These are phyloP conservation scores for Trichoderma koningii DNA, from an alignment of 2,329 filamentous ascomycete species.

Conservation along the genomic window DNA sequence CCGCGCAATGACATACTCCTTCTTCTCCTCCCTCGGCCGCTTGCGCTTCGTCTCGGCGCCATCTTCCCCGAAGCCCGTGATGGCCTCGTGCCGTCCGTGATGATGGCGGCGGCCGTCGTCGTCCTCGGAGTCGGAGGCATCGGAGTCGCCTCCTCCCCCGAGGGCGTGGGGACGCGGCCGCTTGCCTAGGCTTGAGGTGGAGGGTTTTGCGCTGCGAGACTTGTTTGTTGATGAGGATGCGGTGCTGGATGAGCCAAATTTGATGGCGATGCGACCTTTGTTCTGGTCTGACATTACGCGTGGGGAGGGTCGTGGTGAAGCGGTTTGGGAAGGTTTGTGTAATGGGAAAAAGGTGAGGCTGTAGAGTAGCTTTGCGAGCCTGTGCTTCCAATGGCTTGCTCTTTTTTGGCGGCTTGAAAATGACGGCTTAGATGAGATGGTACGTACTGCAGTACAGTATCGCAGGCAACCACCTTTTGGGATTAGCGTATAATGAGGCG, in stretches of 20 bases:
- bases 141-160: constrained; percentile 45
- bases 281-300: constrained; percentile 44
- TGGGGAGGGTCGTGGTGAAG: neutral
- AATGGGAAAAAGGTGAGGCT: neutral
- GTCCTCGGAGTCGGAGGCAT: constrained; percentile 44
- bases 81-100: constrained; percentile 46
- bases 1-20: constrained; percentile 57
- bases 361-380: neutral
- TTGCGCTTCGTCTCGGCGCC: constrained; percentile 45
- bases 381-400: neutral
- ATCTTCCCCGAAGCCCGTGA: constrained; percentile 54
- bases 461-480: neutral
- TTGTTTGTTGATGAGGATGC: constrained; percentile 35
- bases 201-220: constrained; percentile 41
- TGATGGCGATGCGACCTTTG: constrained; percentile 52
- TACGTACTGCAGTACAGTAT: neutral
- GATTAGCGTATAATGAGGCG: neutral
- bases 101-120: constrained; percentile 32
- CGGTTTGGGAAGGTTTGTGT: neutral
- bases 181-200: constrained; percentile 54
- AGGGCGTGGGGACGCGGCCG: constrained; percentile 49
- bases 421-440: neutral
- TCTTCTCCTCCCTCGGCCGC: constrained; percentile 37
- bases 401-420: neutral
- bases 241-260: constrained; percentile 44